Conservation (phyloP, 495 filamentous ascomycete genomes). For the Neurospora sp. region DNA sequence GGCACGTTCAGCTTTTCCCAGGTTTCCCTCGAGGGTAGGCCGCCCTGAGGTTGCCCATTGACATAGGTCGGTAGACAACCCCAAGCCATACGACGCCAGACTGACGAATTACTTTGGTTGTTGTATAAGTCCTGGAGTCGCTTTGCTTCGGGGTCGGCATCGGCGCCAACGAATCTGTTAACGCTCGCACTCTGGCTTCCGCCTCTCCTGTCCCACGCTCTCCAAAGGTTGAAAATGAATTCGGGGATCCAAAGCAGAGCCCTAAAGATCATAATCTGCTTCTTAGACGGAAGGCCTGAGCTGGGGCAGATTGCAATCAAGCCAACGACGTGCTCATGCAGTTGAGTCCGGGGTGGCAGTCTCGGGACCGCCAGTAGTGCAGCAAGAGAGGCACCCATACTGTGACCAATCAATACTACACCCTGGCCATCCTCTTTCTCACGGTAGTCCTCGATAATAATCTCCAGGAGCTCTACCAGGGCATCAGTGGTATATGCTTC, state of each 20-base stretch:
- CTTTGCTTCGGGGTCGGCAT: conserved; percentile 64
- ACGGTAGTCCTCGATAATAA: conserved; percentile 61
- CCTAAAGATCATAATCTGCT: conserved; percentile 40
- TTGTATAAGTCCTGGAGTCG: conserved; percentile 77
- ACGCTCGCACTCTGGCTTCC: conserved; percentile 72
- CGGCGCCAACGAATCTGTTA: conserved; percentile 61
- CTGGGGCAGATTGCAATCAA: conserved; percentile 72
- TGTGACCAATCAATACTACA: conserved; percentile 77
- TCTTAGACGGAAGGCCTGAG: conserved; percentile 47
- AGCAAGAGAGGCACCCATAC: conserved; percentile 74
- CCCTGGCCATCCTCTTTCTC: conserved; percentile 56
- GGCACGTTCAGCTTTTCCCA: conserved; percentile 69
- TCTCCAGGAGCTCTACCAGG: conserved; percentile 61
- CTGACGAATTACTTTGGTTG: conserved; percentile 64
- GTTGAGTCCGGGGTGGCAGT: conserved; percentile 27
- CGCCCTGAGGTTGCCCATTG: conserved; percentile 42
- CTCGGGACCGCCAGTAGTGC: conserved; percentile 60
- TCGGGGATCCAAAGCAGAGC: conserved; percentile 56
- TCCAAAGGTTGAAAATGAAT: conserved; percentile 65
- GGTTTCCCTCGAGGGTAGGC: conserved; percentile 55
- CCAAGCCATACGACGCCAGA: conserved; percentile 77
- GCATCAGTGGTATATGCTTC: conserved; percentile 69
- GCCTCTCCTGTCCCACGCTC: conserved; percentile 72
- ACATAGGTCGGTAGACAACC: conserved; percentile 52
- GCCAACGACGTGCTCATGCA: conserved; percentile 59